phyloP scores from a whole-genome alignment of 176 grass and related monocot species.

The Oryza glaberrima region DNA sequence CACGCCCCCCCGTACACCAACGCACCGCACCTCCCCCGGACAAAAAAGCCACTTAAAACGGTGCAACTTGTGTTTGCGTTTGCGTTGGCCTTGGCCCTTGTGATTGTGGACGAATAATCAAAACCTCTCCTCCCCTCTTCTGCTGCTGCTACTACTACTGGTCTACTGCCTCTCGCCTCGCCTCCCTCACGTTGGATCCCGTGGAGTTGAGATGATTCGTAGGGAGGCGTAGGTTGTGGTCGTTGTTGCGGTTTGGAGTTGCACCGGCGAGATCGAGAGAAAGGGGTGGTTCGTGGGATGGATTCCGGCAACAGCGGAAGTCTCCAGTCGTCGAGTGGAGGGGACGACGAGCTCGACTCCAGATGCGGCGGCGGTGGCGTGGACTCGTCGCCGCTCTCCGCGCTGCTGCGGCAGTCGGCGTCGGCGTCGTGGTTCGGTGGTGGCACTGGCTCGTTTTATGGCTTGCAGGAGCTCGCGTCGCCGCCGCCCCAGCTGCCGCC shows the following conservation, averaged over 20 bases:
- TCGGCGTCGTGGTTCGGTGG: neutral
- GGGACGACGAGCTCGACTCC: conserved; percentile 51
- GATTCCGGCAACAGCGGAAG: conserved; percentile 57
- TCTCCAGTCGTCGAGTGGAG: conserved; percentile 55
- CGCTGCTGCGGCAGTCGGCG: conserved; percentile 36
- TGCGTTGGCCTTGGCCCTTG: too few species aligned
- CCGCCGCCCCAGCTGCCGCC: neutral
- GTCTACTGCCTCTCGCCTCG: neutral
- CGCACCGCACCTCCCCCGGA: too few species aligned
- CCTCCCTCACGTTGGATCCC: neutral
- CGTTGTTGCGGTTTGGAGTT: neutral
- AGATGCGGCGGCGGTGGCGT: conserved; percentile 9
- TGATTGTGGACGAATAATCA: neutral
- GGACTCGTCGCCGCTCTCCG: conserved; percentile 27
- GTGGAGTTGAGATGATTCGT: neutral
- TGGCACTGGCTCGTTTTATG: conserved; percentile 33
- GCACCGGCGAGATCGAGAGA: neutral
- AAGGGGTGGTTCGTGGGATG: neutral
- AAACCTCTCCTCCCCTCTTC: neutral
- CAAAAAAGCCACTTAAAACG: neutral
- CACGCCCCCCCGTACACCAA: neutral
- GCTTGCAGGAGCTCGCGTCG: conserved; percentile 23
- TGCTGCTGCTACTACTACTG: neutral
- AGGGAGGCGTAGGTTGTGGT: neutral
- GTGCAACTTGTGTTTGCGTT: neutral